Evolutionary conservation across 164 flowering plant genomes (phyloP).

Genomic region (Piper betle): DNA sequence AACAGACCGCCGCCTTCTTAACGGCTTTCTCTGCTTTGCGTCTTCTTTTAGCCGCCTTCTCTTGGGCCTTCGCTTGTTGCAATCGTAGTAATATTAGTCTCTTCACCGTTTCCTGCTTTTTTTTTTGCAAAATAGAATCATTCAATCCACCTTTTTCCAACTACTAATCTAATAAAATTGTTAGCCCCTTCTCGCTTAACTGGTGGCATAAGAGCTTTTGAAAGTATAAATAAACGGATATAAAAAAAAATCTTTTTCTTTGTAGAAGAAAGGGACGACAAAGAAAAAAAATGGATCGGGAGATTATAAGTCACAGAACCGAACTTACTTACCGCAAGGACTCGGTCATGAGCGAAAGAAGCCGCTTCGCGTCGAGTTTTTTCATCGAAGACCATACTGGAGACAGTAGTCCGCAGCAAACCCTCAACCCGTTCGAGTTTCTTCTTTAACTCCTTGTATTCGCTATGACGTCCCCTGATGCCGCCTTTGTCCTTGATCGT

Average conservation of each 20-base stretch:
- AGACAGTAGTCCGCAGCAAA: neutral
- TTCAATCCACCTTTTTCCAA: too few relatives aligned
- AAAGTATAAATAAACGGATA: too few relatives aligned
- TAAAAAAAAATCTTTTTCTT: too few relatives aligned
- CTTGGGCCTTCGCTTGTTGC: conserved; percentile 9
- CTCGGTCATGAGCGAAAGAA: neutral
- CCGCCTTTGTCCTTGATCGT: neutral
- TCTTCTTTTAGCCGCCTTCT: conserved; percentile 10
- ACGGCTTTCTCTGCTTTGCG: conserved; percentile 16
- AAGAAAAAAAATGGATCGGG: too few relatives aligned
- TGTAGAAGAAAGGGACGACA: too few relatives aligned
- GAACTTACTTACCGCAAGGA: neutral
- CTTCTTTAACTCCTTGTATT: neutral
- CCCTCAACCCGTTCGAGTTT: neutral
- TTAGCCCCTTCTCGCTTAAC: too few relatives aligned
- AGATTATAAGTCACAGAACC: too few relatives aligned
- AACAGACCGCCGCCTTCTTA: conserved; percentile 6
- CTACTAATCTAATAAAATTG: too few relatives aligned
- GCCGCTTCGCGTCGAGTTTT: neutral
- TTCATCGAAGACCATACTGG: too few relatives aligned
- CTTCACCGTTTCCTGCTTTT: conserved; percentile 15
- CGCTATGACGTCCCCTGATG: neutral
- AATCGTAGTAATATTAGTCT: conserved; percentile 11
- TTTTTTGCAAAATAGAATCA: too few relatives aligned
- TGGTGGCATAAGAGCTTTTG: too few relatives aligned